phyloP scores from a whole-genome alignment of 345 rosid genomes.

The Hibiscus mutabilis region DNA sequence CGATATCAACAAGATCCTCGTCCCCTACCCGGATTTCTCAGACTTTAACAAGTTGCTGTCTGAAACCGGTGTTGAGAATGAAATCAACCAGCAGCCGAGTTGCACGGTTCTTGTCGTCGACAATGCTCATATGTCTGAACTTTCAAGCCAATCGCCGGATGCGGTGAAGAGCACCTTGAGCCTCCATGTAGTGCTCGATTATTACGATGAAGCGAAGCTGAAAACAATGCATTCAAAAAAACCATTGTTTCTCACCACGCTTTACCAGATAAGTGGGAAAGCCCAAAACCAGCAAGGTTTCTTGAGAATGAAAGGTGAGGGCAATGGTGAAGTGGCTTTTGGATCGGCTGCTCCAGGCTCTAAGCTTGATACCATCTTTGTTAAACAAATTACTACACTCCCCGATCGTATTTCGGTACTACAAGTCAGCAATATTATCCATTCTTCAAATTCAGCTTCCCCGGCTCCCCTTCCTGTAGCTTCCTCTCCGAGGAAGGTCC shows the following conservation, averaged over 20 bases:
- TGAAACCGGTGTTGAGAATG: background rate
- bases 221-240: rapidly evolving
- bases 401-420: conserved; percentile 4
- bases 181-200: conserved; percentile 10
- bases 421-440: background rate
- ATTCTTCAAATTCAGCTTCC: background rate
- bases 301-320: background rate
- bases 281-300: conserved; percentile 3
- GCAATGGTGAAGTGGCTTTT: background rate
- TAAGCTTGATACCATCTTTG: background rate
- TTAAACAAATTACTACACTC: background rate
- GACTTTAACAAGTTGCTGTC: background rate
- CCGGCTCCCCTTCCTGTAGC: background rate
- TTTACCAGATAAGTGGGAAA: conserved; percentile 3
- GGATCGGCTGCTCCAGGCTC: background rate
- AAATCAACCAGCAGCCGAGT: background rate
- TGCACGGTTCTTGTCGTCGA: conserved; percentile 1
- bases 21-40: background rate
- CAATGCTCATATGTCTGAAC: background rate
- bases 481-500: background rate
- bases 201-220: background rate
- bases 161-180: background rate
- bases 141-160: background rate
- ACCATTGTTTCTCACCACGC: background rate
- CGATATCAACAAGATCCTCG: conserved; percentile 4